Base-by-base conservation (phyloP, 495 filamentous ascomycete species). In the Trichodelitschia bisporula region DNA sequence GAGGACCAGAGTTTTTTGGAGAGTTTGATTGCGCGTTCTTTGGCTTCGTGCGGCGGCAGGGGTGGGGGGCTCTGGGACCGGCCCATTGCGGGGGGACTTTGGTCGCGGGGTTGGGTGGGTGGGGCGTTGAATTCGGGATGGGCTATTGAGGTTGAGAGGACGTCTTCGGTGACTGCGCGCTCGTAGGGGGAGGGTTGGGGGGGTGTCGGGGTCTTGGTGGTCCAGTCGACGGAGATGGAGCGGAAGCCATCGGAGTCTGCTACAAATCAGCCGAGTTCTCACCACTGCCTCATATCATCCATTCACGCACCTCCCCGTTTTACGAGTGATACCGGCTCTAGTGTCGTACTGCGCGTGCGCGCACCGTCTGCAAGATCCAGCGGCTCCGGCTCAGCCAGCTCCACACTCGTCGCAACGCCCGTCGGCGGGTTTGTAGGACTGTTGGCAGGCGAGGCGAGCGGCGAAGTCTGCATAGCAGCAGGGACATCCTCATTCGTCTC, bases 401-500 rank as follows among this genome's bases (percentile, higher is more conserved):
- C 55, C 6, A 61, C 45, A 6, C 57, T 46, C 18, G 64, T 45
- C 30, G 63, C 57, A 5, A 55, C 45, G 31, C 72, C 64, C 11
- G 67, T 50, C 15, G 55, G 50, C 14, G 49, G 40, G n/a, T 68
- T 48, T 31, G 67, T 61, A 8, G 86, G 86, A 39, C 80, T 91
- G 8, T 67, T 60, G 16, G 69, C 72, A 8, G 86, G 86, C 23
- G 80, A 91, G 21, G 90, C 74, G 26, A 92, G 54, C 16, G 86
- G 89, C 9, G 83, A 93, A 4, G 86, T 99, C 51, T 93, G 89
- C 43, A 93, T 49, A 28, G 72, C 78, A 40, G 69, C 72, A 14
- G 86, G 86, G 31, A 99, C 83, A 32, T 65, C 69, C 39, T 80
- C 75, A 13, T 66, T 73, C 3, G 86, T 95, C 52, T 92, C 83